A percentile compares a stretch with the other conserved stretches of the same genome.
phyloP scores from a whole-genome alignment of 768 basidiomycete species.

The Boletus pseudopeckii region DNA sequence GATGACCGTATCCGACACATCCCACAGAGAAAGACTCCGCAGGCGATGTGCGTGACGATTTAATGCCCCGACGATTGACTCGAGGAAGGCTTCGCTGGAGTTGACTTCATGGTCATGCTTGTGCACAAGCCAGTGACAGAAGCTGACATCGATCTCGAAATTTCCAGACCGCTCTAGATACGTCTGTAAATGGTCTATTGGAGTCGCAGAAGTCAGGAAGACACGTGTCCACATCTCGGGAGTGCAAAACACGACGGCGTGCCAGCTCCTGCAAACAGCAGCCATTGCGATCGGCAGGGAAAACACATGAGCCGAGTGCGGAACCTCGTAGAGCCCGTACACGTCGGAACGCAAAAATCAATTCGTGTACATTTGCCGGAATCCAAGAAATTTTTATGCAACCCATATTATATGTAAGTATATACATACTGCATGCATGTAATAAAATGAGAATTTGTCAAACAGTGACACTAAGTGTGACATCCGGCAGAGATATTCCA shows the following conservation, averaged over 20 bases:
- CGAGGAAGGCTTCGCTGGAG: slow-evolving; percentile 3
- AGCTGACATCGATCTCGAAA: slow-evolving; percentile 1
- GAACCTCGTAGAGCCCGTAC: slow-evolving; percentile 2
- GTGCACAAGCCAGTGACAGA: slow-evolving; percentile 13
- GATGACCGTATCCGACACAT: slow-evolving; percentile 12
- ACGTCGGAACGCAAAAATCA: no score
- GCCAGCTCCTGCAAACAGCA: slow-evolving; percentile 17
- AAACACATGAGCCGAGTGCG: neutral
- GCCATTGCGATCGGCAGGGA: slow-evolving; percentile 1
- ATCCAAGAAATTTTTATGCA: no score
- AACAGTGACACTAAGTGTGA: no score
- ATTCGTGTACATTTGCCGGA: no score
- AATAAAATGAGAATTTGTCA: no score
- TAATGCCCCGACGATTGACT: neutral
- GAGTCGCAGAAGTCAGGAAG: slow-evolving; percentile 14
- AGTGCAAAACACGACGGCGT: neutral
- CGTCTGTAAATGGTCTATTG: neutral
- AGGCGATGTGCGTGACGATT: slow-evolving; percentile 2
- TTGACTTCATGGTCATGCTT: neutral
- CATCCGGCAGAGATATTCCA: no score
- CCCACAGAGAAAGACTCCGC: slow-evolving; percentile 10
- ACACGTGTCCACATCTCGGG: slow-evolving; percentile 13
- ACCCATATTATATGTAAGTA: no score
- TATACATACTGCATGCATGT: no score
- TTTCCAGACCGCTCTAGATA: slow-evolving; percentile 11